Percentiles rank a stretch among this genome's conserved stretches.
phyloP scores from a whole-genome alignment of 2,329 filamentous ascomycete genomes.

The Ophiosphaerella korrae region DNA sequence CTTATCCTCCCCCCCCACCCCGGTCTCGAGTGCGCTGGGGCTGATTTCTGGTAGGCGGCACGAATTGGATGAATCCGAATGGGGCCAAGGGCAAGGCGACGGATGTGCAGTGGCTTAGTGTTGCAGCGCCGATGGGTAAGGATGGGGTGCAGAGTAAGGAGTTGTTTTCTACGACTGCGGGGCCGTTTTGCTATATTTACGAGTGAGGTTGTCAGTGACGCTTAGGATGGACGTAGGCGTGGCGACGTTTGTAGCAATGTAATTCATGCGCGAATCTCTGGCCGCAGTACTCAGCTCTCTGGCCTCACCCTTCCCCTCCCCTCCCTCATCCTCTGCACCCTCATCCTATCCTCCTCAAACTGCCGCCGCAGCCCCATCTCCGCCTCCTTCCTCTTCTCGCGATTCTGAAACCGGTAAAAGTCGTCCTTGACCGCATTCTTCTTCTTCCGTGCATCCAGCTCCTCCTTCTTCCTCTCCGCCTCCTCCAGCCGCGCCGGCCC shows the following conservation, averaged over 20 bases:
- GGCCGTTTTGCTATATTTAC: constrained; percentile 43
- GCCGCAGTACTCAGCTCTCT: constrained; percentile 18
- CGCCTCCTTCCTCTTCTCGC: constrained; percentile 78
- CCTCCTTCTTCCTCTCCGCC: constrained; percentile 61
- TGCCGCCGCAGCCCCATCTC: constrained; percentile 70
- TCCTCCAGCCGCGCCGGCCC: constrained; percentile 77
- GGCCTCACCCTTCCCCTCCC: constrained; percentile 54
- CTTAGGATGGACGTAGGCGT: too few relatives aligned
- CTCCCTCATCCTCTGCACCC: constrained; percentile 72
- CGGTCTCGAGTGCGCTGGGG: not conserved
- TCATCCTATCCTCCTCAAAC: constrained; percentile 78
- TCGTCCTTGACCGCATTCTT: constrained; percentile 63
- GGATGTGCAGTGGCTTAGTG: constrained; percentile 32
- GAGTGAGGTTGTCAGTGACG: constrained; percentile 13
- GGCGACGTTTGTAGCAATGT: too few relatives aligned
- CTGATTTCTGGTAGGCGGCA: constrained; percentile 33
- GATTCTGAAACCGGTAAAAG: constrained; percentile 84
- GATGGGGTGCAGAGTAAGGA: constrained; percentile 30
- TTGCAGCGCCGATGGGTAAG: constrained; percentile 28
- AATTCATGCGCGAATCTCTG: too few relatives aligned
- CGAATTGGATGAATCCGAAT: constrained; percentile 51
- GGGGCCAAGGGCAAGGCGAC: constrained; percentile 47
- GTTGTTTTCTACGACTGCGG: constrained; percentile 36
- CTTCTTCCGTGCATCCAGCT: constrained; percentile 61
- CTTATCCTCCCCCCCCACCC: too few relatives aligned